Evolutionary conservation across 2,329 filamentous ascomycete species (phyloP).

Genomic region (Ophiostoma himal-ulmi): DNA sequence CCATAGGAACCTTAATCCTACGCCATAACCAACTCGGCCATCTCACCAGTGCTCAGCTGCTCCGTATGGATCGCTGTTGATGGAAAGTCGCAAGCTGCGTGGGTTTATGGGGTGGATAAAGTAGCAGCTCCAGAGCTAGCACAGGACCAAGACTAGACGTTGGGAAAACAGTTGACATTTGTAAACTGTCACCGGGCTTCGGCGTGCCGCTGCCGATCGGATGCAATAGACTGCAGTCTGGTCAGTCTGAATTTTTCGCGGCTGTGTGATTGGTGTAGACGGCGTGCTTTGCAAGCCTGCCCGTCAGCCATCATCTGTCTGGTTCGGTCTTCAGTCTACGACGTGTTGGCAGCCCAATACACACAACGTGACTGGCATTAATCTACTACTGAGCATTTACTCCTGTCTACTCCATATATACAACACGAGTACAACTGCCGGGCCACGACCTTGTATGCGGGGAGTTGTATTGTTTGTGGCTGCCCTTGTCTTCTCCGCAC

Average conservation of each 20-base stretch:
- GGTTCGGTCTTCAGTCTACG: background rate
- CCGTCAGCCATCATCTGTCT: background rate
- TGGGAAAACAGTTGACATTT: no score
- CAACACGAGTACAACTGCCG: background rate
- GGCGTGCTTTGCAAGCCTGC: background rate
- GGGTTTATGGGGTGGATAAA: background rate
- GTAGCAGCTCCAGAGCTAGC: background rate
- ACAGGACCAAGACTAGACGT: no score
- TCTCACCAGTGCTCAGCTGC: slow-evolving; percentile 9
- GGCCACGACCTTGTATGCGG: background rate
- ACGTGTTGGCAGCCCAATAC: background rate
- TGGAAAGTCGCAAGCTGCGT: background rate
- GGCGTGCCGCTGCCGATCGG: slow-evolving; percentile 9
- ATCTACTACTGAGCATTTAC: no score
- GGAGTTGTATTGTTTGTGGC: slow-evolving; percentile 1
- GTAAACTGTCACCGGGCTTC: background rate
- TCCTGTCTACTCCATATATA: no score
- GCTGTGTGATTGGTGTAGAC: slow-evolving; percentile 16
- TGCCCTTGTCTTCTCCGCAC: background rate
- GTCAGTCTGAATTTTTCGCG: slow-evolving; percentile 27
- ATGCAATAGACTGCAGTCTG: slow-evolving; percentile 22
- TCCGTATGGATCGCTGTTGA: background rate
- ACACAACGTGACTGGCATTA: background rate
- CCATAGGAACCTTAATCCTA: slow-evolving; percentile 18
- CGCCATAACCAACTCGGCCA: slow-evolving; percentile 15